These are phyloP conservation scores for Oemleria cerasiformis DNA, from an alignment of 306 rosid species.

Conservation along the genomic window DNA sequence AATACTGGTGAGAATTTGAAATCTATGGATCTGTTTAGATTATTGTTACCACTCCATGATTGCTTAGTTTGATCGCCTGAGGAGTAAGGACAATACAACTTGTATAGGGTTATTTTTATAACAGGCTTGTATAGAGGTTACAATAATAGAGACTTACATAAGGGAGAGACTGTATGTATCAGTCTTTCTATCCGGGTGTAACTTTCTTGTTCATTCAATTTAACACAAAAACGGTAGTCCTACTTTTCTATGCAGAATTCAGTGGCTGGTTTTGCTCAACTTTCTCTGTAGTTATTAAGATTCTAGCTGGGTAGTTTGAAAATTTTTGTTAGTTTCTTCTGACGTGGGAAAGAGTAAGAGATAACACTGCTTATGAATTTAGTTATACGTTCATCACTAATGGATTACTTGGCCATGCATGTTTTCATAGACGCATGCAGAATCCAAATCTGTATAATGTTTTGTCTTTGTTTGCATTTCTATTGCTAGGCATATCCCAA, in stretches of 20 bases:
- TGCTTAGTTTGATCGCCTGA: neutral
- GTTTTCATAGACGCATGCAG: neutral
- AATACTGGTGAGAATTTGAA: conserved; percentile 44
- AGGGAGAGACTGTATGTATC: neutral
- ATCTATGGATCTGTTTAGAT: neutral
- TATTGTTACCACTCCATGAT: neutral
- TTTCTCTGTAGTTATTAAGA: neutral
- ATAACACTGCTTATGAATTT: neutral
- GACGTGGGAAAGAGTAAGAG: neutral
- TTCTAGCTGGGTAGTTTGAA: neutral
- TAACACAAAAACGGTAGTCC: neutral
- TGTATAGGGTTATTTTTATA: neutral
- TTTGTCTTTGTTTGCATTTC: neutral
- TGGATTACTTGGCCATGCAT: neutral
- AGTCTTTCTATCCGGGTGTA: neutral
- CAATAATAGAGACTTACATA: neutral
- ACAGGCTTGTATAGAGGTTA: neutral
- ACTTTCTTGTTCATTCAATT: neutral
- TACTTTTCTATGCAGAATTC: neutral
- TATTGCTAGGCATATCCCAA: neutral
- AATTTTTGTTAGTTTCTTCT: neutral
- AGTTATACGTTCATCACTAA: neutral
- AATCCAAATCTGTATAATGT: neutral
- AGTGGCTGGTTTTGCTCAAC: neutral
- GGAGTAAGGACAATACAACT: neutral